phyloP scores from a whole-genome alignment of 352 stramenopile genomes.

The Hyaloperonospora arabidopsidis region DNA sequence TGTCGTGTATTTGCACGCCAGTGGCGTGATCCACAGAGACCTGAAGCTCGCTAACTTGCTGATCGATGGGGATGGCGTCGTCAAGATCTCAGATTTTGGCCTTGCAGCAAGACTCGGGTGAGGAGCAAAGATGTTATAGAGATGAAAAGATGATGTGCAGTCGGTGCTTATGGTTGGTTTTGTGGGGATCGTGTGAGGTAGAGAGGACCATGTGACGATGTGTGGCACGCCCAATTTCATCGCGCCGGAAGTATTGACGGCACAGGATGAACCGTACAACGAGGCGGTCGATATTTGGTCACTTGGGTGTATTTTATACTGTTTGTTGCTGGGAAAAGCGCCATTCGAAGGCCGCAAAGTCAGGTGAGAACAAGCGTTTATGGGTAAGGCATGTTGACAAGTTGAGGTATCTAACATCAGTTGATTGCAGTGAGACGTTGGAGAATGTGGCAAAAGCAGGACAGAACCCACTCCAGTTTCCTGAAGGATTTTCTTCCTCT shows the following conservation, averaged over 20 bases:
- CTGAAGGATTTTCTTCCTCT: conserved; percentile 43
- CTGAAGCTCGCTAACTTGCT: conserved; percentile 75
- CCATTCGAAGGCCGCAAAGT: conserved; percentile 72
- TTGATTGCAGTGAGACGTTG: conserved; percentile 42
- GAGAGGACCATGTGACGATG: conserved; percentile 53
- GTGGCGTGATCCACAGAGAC: conserved; percentile 64
- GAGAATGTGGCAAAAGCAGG: conserved; percentile 57
- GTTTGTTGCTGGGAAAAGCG: conserved; percentile 49
- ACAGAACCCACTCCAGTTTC: conserved; percentile 37
- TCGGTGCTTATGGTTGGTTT: neutral
- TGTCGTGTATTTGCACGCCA: conserved; percentile 52
- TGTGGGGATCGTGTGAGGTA: conserved; percentile 8
- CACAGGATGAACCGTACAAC: conserved; percentile 38
- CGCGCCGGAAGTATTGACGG: conserved; percentile 56
- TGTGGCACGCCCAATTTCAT: conserved; percentile 83
- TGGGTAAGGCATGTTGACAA: too few species aligned
- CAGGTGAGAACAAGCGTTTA: conserved; percentile 26
- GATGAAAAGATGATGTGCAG: neutral
- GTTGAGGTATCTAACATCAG: neutral
- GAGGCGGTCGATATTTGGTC: conserved; percentile 75
- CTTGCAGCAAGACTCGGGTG: conserved; percentile 53
- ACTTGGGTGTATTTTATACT: conserved; percentile 72
- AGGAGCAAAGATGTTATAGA: neutral
- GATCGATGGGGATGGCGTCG: conserved; percentile 35
- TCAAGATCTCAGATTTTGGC: conserved; percentile 77